Percentiles rank a stretch among this genome's conserved stretches.
Conservation (phyloP, 768 basidiomycete species). For the Omphalotus guepiniiformis region DNA sequence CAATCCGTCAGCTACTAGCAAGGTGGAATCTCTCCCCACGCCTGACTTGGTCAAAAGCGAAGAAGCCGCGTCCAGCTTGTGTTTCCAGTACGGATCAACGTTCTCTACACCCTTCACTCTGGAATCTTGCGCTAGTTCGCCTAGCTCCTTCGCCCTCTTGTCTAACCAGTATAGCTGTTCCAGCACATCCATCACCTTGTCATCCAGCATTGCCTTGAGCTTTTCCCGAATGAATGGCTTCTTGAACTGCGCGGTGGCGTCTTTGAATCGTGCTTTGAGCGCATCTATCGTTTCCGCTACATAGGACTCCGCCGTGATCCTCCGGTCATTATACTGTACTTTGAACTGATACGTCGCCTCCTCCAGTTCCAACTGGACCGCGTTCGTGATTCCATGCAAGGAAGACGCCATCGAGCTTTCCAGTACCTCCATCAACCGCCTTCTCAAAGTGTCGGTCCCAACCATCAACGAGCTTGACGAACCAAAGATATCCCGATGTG, state of each 20-base stretch:
- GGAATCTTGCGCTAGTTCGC: slow-evolving; percentile 62
- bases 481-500: slow-evolving; percentile 60
- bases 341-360: slow-evolving; percentile 99
- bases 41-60: slow-evolving; percentile 94
- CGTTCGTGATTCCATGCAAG: slow-evolving; percentile 93
- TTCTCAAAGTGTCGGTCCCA: slow-evolving; percentile 86
- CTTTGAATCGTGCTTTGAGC: slow-evolving; percentile 86
- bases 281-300: slow-evolving; percentile 96
- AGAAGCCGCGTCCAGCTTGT: slow-evolving; percentile 93
- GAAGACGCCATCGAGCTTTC: slow-evolving; percentile 98
- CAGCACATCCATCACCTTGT: slow-evolving; percentile 94
- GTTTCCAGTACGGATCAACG: slow-evolving; percentile 89
- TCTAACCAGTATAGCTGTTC: slow-evolving; percentile 98
- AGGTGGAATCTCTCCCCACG: slow-evolving; percentile 89
- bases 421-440: slow-evolving; percentile 92
- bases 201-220: slow-evolving; percentile 91
- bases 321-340: slow-evolving; percentile 94
- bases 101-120: slow-evolving; percentile 62
- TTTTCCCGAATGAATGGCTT: slow-evolving; percentile 85
- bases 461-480: slow-evolving; percentile 73
- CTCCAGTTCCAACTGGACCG: slow-evolving; percentile 94
- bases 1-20: slow-evolving; percentile 91
- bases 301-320: slow-evolving; percentile 93
- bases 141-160: slow-evolving; percentile 75
- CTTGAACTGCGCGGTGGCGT: slow-evolving; percentile 78